Conservation (phyloP, 331 rosid species). For the Pyracantha coccinea region DNA sequence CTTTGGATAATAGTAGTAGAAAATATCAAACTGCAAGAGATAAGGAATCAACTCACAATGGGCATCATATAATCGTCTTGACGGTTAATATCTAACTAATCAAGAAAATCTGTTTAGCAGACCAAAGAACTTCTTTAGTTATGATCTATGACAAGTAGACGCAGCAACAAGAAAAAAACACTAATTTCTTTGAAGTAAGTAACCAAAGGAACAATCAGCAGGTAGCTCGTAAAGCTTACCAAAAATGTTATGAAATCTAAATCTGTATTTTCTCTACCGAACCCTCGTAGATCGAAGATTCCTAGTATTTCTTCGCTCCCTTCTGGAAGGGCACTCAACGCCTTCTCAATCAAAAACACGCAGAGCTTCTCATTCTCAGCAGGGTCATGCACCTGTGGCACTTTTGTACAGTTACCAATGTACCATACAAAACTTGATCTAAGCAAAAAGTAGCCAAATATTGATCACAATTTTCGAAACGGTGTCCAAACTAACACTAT, state of each 20-base stretch:
- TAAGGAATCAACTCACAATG: background rate
- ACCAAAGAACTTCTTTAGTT: background rate
- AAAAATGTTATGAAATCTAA: constrained; percentile 60
- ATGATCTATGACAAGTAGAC: background rate
- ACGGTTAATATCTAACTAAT: background rate
- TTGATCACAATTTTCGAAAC: background rate
- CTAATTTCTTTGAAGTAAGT: background rate
- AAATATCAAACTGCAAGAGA: constrained; percentile 71
- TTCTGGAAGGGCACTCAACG: constrained; percentile 58
- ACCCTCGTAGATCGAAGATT: constrained; percentile 79
- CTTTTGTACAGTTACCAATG: constrained; percentile 1
- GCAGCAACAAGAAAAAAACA: background rate
- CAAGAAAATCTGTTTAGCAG: background rate
- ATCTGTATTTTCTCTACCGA: constrained; percentile 66
- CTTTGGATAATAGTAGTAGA: constrained; percentile 81
- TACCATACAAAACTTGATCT: background rate
- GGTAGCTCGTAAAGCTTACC: constrained; percentile 39
- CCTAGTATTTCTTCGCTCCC: constrained; percentile 69
- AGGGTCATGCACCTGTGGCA: constrained; percentile 52
- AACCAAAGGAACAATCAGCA: constrained; percentile 4
- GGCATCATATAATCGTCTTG: background rate
- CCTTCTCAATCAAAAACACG: constrained; percentile 73
- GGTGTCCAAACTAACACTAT: background rate
- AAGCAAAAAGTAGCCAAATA: background rate
- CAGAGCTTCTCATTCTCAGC: constrained; percentile 71